These are phyloP conservation scores for Luffa aegyptiaca DNA, from an alignment of 306 rosid species.

Conservation along the genomic window DNA sequence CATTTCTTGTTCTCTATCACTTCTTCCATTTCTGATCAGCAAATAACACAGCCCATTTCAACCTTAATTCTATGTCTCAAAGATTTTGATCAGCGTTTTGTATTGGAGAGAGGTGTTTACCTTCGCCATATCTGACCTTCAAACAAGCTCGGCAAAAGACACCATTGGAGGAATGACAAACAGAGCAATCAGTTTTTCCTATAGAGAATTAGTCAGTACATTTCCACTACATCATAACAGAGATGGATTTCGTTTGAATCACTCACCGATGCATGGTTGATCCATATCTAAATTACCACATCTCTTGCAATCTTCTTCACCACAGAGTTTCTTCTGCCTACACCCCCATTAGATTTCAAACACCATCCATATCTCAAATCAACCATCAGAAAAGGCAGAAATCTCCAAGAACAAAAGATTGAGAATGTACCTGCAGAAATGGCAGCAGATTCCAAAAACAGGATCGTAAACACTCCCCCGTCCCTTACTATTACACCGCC, in stretches of 20 bases:
- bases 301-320: slow-evolving; percentile 66
- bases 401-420: neutral
- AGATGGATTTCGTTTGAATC: neutral
- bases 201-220: slow-evolving; percentile 12
- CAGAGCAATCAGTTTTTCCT: slow-evolving; percentile 80
- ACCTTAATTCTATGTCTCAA: neutral
- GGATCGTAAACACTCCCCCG: slow-evolving; percentile 57
- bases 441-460: slow-evolving; percentile 57
- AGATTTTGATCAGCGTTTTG: neutral
- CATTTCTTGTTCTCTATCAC: slow-evolving; percentile 53
- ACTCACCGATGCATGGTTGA: slow-evolving; percentile 58
- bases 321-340: slow-evolving; percentile 69
- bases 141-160: slow-evolving; percentile 65
- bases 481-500: slow-evolving; percentile 52
- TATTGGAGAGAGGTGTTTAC: slow-evolving; percentile 16
- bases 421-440: slow-evolving; percentile 54
- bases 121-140: slow-evolving; percentile 74
- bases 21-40: slow-evolving; percentile 41
- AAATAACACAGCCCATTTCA: neutral
- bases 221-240: neutral
- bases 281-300: slow-evolving; percentile 49
- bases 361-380: neutral
- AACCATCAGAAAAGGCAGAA: neutral
- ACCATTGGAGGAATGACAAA: slow-evolving; percentile 59
- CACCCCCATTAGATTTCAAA: neutral